Conservation (phyloP, 2,329 filamentous ascomycete genomes). For the Chrysosporium keratinophilum region DNA sequence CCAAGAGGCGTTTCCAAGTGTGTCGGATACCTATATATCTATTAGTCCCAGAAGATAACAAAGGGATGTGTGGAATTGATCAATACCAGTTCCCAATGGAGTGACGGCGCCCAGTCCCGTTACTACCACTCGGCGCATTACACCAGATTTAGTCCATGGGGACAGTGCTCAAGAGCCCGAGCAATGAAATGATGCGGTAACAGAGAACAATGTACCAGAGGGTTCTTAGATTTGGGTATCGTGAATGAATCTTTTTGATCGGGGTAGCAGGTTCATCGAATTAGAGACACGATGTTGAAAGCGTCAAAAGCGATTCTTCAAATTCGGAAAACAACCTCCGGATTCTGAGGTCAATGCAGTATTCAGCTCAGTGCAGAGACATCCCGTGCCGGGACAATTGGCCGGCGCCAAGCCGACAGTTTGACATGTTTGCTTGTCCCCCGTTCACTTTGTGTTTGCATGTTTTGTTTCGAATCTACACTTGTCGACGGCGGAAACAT, state of each 20-base stretch:
- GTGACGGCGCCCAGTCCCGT: slow-evolving; percentile 74
- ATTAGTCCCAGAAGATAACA: not conserved
- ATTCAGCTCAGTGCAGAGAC: not conserved
- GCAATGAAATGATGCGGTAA: not conserved
- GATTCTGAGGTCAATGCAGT: not conserved
- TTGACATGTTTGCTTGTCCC: not conserved
- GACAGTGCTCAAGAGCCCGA: not conserved
- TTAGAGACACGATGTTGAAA: not conserved
- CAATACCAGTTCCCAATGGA: slow-evolving; percentile 64
- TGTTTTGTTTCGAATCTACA: too few species aligned
- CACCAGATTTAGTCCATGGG: slow-evolving; percentile 15
- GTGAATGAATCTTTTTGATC: not conserved
- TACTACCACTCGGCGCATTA: slow-evolving; percentile 60
- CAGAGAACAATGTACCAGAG: not conserved
- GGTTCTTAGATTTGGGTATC: too few species aligned
- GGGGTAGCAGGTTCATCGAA: not conserved
- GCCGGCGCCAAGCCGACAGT: not conserved
- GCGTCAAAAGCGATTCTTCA: too few species aligned
- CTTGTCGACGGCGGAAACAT: too few species aligned
- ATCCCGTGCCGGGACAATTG: not conserved
- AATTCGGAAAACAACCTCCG: too few species aligned
- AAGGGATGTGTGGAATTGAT: not conserved
- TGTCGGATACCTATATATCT: slow-evolving; percentile 49
- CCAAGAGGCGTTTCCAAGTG: slow-evolving; percentile 72
- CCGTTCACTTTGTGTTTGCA: too few species aligned